Evolutionary conservation across 208 protist genomes (phyloP).

Genomic region (Leishmania braziliensis): DNA sequence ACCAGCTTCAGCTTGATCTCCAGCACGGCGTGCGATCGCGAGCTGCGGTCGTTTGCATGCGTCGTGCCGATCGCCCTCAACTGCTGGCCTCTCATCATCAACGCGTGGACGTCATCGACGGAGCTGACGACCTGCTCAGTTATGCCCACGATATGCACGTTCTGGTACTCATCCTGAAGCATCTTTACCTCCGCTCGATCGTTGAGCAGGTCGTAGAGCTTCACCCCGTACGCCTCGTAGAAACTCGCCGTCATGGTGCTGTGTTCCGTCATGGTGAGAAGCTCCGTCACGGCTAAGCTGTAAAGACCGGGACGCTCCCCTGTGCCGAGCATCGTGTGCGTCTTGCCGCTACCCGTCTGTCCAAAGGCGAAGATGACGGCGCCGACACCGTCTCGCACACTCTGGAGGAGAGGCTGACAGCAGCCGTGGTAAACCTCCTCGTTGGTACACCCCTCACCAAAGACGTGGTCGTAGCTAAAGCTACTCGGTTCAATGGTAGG

Average conservation of each 20-base stretch:
- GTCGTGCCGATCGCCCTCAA: slow-evolving; percentile 83
- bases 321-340: slow-evolving; percentile 88
- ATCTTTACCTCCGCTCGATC: slow-evolving; percentile 81
- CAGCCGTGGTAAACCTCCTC: slow-evolving; percentile 67
- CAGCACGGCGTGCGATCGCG: slow-evolving; percentile 84
- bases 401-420: slow-evolving; percentile 68
- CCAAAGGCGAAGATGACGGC: slow-evolving; percentile 95
- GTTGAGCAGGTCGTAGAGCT: slow-evolving; percentile 95
- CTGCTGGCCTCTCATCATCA: slow-evolving; percentile 84
- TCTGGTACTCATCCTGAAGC: slow-evolving; percentile 92
- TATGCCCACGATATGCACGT: slow-evolving; percentile 93
- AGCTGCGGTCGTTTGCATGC: slow-evolving; percentile 85
- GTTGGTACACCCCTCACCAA: slow-evolving; percentile 67
- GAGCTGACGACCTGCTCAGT: slow-evolving; percentile 69
- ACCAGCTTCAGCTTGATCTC: slow-evolving; percentile 66
- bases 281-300: slow-evolving; percentile 90
- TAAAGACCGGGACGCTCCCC: slow-evolving; percentile 81
- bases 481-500: slow-evolving; percentile 89
- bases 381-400: slow-evolving; percentile 61
- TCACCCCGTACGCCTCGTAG: slow-evolving; percentile 95
- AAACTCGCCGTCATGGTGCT: slow-evolving; percentile 78
- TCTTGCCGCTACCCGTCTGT: slow-evolving; percentile 96
- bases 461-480: slow-evolving; percentile 85
- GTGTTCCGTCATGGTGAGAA: slow-evolving; percentile 72
- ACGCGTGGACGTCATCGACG: slow-evolving; percentile 67